Percentiles rank a stretch among this genome's conserved stretches.
Evolutionary conservation across 345 rosid species (phyloP).

Genomic region (Eucalyptus virginea): DNA sequence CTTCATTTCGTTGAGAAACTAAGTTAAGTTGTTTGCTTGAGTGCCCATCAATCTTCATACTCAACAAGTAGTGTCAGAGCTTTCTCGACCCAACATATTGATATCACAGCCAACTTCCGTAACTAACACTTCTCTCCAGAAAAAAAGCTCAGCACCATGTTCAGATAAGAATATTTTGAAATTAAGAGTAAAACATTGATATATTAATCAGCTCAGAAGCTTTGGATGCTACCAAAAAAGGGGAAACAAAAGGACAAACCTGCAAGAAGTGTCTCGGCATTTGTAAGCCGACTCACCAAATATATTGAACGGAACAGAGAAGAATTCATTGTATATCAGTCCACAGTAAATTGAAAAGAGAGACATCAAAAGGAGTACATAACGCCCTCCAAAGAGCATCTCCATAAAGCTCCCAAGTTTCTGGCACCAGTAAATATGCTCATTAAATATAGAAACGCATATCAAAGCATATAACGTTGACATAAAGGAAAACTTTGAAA

Average conservation of each 20-base stretch:
- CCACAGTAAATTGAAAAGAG: slow-evolving; percentile 95
- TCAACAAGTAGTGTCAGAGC: neutral
- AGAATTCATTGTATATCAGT: slow-evolving; percentile 94
- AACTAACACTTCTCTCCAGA: neutral
- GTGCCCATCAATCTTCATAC: neutral
- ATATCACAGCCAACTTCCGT: neutral
- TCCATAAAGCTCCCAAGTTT: slow-evolving; percentile 99
- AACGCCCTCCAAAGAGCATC: slow-evolving; percentile 95
- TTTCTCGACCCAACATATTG: neutral
- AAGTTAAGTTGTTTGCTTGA: neutral
- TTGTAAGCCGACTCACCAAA: slow-evolving; percentile 95
- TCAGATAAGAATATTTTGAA: neutral
- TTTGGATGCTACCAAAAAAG: neutral
- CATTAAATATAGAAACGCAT: neutral
- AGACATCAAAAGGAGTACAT: slow-evolving; percentile 88
- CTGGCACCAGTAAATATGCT: slow-evolving; percentile 16
- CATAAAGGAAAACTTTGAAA: neutral
- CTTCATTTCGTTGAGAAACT: neutral
- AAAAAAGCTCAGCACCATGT: neutral
- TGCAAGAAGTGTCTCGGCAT: slow-evolving; percentile 77
- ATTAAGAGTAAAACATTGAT: neutral
- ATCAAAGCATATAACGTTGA: neutral
- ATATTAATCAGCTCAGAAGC: neutral
- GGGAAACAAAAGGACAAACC: slow-evolving; percentile 20
- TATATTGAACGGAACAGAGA: slow-evolving; percentile 89